A percentile compares a stretch with the other conserved stretches of the same genome.
These are phyloP conservation scores for Entophlyctis luteolus DNA, from an alignment of 192 early-diverging fungal genomes.

Conservation along the genomic window DNA sequence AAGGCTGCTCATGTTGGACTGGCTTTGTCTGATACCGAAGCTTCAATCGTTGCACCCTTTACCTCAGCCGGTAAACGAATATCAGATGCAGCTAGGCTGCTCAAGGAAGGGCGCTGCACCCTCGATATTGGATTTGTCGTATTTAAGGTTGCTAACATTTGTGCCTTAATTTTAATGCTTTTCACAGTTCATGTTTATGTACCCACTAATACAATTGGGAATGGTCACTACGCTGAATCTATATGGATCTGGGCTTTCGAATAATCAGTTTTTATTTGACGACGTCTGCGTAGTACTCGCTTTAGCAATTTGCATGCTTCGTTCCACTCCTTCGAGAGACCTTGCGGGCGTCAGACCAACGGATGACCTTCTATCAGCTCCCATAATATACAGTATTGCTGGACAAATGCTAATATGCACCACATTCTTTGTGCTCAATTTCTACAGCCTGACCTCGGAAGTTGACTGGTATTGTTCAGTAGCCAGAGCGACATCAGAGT, in stretches of 20 bases:
- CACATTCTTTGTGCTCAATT: slow-evolving; percentile 29
- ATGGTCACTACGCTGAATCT: slow-evolving; percentile 42
- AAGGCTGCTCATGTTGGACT: slow-evolving; percentile 82
- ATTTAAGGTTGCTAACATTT: slow-evolving; percentile 57
- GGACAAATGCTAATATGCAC: slow-evolving; percentile 42
- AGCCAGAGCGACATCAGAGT: slow-evolving; percentile 8
- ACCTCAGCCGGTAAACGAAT: slow-evolving; percentile 61
- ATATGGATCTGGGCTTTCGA: slow-evolving; percentile 36
- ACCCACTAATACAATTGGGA: slow-evolving; percentile 46
- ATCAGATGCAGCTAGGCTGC: slow-evolving; percentile 50
- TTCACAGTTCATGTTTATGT: slow-evolving; percentile 53
- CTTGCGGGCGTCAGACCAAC: slow-evolving; percentile 35
- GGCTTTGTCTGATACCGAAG: slow-evolving; percentile 76
- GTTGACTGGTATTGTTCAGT: slow-evolving; percentile 44
- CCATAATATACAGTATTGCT: slow-evolving; percentile 34
- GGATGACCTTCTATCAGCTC: slow-evolving; percentile 40
- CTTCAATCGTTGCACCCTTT: slow-evolving; percentile 85
- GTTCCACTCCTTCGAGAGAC: slow-evolving; percentile 22
- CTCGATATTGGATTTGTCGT: slow-evolving; percentile 72
- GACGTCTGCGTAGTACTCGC: slow-evolving; percentile 42
- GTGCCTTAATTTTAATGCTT: neutral
- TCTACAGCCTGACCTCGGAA: slow-evolving; percentile 9
- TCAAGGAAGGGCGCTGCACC: slow-evolving; percentile 72
- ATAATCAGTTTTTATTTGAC: slow-evolving; percentile 55
- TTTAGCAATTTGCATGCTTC: slow-evolving; percentile 43